These are phyloP conservation scores for Magnaporthiopsis rhizophila DNA, from an alignment of 2,329 filamentous ascomycete species.

Conservation along the genomic window DNA sequence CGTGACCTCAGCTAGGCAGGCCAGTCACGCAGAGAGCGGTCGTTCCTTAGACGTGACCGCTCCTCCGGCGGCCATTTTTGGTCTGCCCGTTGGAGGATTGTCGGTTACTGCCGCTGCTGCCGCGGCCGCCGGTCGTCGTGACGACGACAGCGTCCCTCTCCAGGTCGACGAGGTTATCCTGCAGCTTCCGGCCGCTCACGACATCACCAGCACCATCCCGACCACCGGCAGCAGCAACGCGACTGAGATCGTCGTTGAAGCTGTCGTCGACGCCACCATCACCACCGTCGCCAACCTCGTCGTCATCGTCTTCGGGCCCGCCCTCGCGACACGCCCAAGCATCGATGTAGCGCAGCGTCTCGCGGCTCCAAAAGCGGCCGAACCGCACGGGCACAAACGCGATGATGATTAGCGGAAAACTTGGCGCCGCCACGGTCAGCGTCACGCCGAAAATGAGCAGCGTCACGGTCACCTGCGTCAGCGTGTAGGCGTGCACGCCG, in stretches of 20 bases:
- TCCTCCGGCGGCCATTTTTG: neutral
- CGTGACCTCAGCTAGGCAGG: no score
- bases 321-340: conserved; percentile 43
- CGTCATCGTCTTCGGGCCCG: conserved; percentile 39
- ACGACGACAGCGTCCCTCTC: neutral
- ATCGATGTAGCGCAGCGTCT: conserved; percentile 42
- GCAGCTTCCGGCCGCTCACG: neutral
- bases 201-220: neutral
- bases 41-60: neutral
- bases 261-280: neutral
- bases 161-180: neutral
- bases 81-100: neutral
- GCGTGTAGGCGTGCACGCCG: conserved; percentile 50
- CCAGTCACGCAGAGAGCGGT: neutral
- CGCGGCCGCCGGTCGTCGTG: neutral
- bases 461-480: conserved; percentile 49
- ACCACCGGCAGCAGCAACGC: no score
- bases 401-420: conserved; percentile 57
- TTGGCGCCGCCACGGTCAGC: conserved; percentile 53
- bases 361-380: conserved; percentile 50
- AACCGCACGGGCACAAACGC: conserved; percentile 57
- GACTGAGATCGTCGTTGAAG: neutral
- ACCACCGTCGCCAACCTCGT: neutral
- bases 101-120: neutral
- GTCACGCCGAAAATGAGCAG: conserved; percentile 55